Evolutionary conservation across 441 rosid species (phyloP).

Genomic region (Breynia disticha): DNA sequence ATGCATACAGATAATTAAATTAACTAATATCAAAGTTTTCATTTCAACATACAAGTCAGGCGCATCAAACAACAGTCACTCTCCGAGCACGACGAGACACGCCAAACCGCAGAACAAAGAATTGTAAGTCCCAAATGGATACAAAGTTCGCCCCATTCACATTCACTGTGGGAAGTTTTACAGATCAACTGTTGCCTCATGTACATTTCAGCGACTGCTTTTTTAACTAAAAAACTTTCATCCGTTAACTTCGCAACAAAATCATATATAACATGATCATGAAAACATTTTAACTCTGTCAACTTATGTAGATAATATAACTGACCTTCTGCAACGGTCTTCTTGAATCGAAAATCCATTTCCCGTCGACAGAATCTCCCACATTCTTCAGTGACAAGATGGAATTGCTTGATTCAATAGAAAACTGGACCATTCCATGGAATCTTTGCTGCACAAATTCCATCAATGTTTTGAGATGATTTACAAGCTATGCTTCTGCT

Average conservation of each 20-base stretch:
- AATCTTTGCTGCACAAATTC: conserved; percentile 10
- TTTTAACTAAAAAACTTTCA: conserved; percentile 10
- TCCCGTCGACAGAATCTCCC: not conserved
- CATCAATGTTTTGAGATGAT: not conserved
- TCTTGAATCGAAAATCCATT: conserved; percentile 7
- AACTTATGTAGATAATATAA: not conserved
- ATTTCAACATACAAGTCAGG: too few species aligned
- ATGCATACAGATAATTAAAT: too few species aligned
- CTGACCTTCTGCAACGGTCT: conserved; percentile 1
- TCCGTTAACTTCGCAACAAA: not conserved
- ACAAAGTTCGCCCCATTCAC: conserved; percentile 1
- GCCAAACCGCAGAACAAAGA: not conserved
- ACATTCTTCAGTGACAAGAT: conserved; percentile 1
- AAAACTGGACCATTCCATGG: conserved; percentile 10
- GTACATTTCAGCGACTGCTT: not conserved
- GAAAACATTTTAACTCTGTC: conserved; percentile 5
- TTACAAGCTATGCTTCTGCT: conserved; percentile 35
- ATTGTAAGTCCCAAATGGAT: not conserved
- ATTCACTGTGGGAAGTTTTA: conserved; percentile 2
- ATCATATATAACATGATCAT: not conserved
- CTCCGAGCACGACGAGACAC: not conserved
- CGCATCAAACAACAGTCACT: too few species aligned
- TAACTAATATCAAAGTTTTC: too few species aligned
- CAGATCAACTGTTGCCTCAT: not conserved
- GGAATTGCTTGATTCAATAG: conserved; percentile 7